phyloP scores from a whole-genome alignment of 192 early-diverging fungal genomes.

The Umbelopsis isabellina region DNA sequence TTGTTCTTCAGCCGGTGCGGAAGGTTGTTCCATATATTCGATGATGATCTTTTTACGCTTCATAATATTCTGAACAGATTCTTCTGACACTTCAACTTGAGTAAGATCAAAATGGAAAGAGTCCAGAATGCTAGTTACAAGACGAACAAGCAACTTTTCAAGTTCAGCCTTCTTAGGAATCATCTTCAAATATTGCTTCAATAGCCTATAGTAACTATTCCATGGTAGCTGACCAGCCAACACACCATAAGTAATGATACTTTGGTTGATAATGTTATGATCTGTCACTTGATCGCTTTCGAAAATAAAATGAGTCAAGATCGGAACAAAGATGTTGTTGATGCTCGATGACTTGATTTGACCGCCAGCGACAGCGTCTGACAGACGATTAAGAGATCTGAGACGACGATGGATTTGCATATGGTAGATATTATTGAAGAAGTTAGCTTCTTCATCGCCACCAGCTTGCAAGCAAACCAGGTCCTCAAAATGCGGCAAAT shows the following conservation, averaged over 20 bases:
- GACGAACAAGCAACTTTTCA: constrained; percentile 84
- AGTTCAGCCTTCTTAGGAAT: constrained; percentile 66
- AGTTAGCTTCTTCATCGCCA: constrained; percentile 89
- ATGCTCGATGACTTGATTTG: constrained; percentile 54
- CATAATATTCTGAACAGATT: constrained; percentile 44
- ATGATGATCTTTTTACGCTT: constrained; percentile 47
- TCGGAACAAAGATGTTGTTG: constrained; percentile 78
- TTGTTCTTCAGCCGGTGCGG: constrained; percentile 33
- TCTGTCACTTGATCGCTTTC: constrained; percentile 68
- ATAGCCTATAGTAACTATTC: constrained; percentile 77
- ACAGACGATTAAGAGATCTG: constrained; percentile 78
- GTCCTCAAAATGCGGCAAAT: constrained; percentile 61
- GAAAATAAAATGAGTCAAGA: constrained; percentile 88
- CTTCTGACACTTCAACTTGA: constrained; percentile 52
- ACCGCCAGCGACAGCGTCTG: constrained; percentile 50
- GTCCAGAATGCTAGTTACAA: constrained; percentile 82
- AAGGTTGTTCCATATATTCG: constrained; percentile 41
- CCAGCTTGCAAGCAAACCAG: constrained; percentile 66
- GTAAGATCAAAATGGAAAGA: constrained; percentile 91
- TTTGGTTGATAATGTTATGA: constrained; percentile 82
- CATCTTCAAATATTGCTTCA: constrained; percentile 74
- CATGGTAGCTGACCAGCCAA: constrained; percentile 77
- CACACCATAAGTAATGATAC: constrained; percentile 74
- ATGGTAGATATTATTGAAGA: constrained; percentile 96
- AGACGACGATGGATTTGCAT: constrained; percentile 94